Evolutionary conservation across 176 grass and related monocot species (phyloP).

Genomic region (Eleusine coracana): DNA sequence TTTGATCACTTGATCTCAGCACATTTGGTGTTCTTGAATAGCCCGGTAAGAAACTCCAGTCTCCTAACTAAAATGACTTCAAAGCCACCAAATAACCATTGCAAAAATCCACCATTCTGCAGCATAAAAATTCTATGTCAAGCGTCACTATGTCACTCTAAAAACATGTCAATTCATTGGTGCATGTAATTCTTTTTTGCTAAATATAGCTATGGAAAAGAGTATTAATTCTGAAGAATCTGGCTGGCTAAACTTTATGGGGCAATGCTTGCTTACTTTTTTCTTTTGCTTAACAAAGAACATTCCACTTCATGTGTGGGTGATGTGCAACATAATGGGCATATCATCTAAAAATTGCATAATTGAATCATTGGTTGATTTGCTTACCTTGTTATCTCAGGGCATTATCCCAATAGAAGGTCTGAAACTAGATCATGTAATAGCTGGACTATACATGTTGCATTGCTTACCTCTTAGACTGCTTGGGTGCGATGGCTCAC

Average conservation of each 20-base stretch:
- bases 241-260: not conserved
- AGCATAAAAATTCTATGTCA: conserved; percentile 1
- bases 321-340: conserved; percentile 2
- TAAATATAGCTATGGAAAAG: not conserved
- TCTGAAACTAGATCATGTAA: conserved; percentile 69
- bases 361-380: conserved; percentile 4
- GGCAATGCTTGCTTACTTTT: not conserved
- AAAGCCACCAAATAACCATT: not conserved
- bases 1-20: conserved; percentile 73
- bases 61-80: not conserved
- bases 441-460: conserved; percentile 52
- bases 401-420: conserved; percentile 79
- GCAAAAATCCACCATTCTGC: not conserved
- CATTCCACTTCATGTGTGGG: not conserved
- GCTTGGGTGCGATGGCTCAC: conserved; percentile 67
- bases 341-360: not conserved
- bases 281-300: conserved; percentile 15
- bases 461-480: conserved; percentile 83
- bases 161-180: conserved; percentile 14
- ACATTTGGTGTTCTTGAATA: conserved; percentile 82
- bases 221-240: conserved; percentile 14
- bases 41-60: conserved; percentile 48
- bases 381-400: conserved; percentile 45
- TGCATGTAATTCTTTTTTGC: not conserved
- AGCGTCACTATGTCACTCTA: not conserved